Base-by-base conservation (phyloP, 768 basidiomycete genomes). In the Podaxis pistillaris region DNA sequence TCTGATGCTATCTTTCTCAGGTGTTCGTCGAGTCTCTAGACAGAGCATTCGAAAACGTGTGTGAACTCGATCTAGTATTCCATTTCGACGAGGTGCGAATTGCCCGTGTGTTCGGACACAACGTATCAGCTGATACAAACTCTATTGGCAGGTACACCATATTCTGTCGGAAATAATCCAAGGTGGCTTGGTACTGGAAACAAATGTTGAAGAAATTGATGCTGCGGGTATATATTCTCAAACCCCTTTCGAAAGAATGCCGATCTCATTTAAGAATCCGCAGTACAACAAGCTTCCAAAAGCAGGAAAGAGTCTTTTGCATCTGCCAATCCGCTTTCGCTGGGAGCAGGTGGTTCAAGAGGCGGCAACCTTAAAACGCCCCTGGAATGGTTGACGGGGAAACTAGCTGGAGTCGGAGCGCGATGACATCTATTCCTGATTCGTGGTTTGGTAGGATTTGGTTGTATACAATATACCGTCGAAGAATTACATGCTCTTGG, bases 11-110 rank as follows among this genome's bases (percentile, higher is more conserved):
- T 13, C 5, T 26, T 41, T 55, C 49, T 38, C 65, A 96, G 96
- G 97, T 99, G 17, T 94, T 99, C 70, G 97, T 99, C 62, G 97
- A 99, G 78, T 90, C 93, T 2, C 82, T 99, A 38, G 97, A 99
- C 75, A 82, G 94, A 40, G 88, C 94, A 15, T 99, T 98, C 71
- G 94, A 97, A 79, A 98, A 98, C 70, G 97, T 99, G 0, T 98
- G 97, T 75, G 97, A 99, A 74, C 80, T 99, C 50, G 97, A 99
- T 74, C 83, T 99, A 12, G 96, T 99, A 56, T 99, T 98, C 74
- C 96, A 98, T 73, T 99, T 98, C 70, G 97, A 98, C 73, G 95
- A 98, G 82, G 96, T 93, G 67, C 36, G 82, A 66, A 36, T 55
- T 9, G 17, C 33, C 11, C 54, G 52, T 28, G 8, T 9, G 50